Evolutionary conservation across 345 rosid species (phyloP).

Genomic region (Rhodamnia argentea): DNA sequence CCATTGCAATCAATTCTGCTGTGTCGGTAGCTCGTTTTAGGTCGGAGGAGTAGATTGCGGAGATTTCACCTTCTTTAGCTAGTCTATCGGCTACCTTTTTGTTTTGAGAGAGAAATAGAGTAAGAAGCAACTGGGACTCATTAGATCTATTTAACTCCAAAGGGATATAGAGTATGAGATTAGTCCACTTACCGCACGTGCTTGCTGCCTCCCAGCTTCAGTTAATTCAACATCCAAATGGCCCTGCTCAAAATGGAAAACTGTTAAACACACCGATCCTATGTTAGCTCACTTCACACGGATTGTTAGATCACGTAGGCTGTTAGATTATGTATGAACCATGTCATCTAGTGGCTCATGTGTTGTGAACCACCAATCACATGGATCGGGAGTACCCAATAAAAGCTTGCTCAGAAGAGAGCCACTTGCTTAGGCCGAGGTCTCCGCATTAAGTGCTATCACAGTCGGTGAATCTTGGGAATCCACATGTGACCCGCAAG

Average conservation of each 20-base stretch:
- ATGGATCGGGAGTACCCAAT: not conserved
- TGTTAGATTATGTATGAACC: not conserved
- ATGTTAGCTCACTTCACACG: not conserved
- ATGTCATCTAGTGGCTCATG: not conserved
- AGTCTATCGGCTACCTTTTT: not conserved
- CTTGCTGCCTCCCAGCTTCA: conserved; percentile 6
- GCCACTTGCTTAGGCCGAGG: not conserved
- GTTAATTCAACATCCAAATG: conserved; percentile 13
- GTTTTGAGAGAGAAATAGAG: not conserved
- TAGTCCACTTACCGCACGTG: not conserved
- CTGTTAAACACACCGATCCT: not conserved
- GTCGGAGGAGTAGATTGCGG: not conserved
- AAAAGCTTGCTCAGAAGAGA: not conserved
- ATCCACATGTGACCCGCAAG: not conserved
- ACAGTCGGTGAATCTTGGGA: not conserved
- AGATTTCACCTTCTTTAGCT: not conserved
- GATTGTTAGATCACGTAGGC: not conserved
- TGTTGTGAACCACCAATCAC: not conserved
- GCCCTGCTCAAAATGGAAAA: not conserved
- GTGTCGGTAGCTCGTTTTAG: not conserved
- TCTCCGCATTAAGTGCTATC: not conserved
- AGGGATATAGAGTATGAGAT: not conserved
- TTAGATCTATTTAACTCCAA: not conserved
- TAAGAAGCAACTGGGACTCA: not conserved
- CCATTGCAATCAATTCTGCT: not conserved